Evolutionary conservation across 495 filamentous ascomycete genomes (phyloP), one percentile per base, ranked within the genome.

Genomic region (Daldinia concentrica): DNA sequence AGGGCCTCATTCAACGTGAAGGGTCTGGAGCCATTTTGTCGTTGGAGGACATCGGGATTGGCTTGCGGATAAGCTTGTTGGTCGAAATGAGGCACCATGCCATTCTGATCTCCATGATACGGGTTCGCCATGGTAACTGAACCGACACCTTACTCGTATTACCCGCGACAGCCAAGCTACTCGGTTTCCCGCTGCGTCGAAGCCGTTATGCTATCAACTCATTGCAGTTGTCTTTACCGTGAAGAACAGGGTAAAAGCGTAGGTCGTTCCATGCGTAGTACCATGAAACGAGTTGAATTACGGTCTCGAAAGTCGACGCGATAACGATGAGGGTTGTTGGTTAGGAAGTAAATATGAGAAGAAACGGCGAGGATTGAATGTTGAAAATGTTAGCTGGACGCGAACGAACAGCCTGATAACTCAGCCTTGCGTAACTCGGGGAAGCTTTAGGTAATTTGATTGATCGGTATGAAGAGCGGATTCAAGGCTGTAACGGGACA

Each of bases 1-100:
- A 99, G 82, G 9, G 95, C 95, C 75, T 98, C 92, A 63, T 92
- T 89, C 12, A 98, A 89, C 1, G 80, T 80, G 69, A 86, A 82
- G 0, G 84, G 81, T 54, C 78, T 72, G 2, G 76, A 62, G 51
- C 73, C 72, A 50, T 58, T 17, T 36, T 64, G 75, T 26, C 48
- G 68, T 14, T 58, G 66, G 19, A 71, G 64, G 12, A 52, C 15
- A 19, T 36, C 54, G 27, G 58, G 59, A 54, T 26, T 37, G 26
- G 68, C 51, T 15, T 60, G 68, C 6, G 62, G 65, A 34, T 72
- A 73, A 62, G 27, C 45, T 51, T 68, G 70, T 45, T 62, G 75
- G 26, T 68, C 62, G 30, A 69, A 71, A 29, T 72, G 67, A 61
- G 66, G 62, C 74, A 56, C 67, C 58, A 67, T 39, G 51, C 74